Conservation (phyloP, 1,284 basidiomycete genomes). For the Ganoderma sp. region DNA sequence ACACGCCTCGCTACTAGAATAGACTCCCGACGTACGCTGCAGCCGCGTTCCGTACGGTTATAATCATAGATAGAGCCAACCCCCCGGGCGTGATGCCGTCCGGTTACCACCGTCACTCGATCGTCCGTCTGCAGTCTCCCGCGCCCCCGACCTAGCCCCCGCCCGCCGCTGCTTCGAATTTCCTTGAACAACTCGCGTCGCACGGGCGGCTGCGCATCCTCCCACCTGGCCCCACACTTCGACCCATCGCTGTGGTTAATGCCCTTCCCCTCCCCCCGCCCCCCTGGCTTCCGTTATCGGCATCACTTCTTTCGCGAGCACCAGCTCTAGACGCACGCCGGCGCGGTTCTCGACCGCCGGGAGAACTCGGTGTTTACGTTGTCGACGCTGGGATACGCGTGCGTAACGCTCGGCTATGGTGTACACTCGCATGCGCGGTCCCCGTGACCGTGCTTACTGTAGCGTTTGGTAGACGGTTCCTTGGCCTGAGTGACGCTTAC, state of each 20-base stretch:
- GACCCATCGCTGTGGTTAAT: constrained; percentile 8
- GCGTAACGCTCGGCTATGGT: neutral
- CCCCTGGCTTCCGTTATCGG: neutral
- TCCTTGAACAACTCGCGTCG: neutral
- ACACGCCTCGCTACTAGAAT: neutral
- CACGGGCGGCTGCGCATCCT: constrained; percentile 3
- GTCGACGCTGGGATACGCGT: neutral
- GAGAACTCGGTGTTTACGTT: constrained; percentile 1
- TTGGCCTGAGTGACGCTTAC: neutral
- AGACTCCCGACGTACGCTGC: constrained; percentile 6
- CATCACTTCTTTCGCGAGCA: neutral
- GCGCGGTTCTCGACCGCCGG: neutral
- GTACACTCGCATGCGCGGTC: neutral
- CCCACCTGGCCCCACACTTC: constrained; percentile 5
- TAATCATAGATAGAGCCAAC: neutral
- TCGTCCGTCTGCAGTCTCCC: neutral
- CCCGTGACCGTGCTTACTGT: neutral
- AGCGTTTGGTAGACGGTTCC: neutral
- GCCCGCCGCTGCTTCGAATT: neutral
- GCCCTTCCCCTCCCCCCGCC: neutral
- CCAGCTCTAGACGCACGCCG: neutral
- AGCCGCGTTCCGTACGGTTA: neutral
- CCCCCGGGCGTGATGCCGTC: neutral
- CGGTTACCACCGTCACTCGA: neutral
- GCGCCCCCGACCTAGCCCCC: neutral